Evolutionary conservation across 495 filamentous ascomycete species (phyloP), one percentile per base, ranked within the genome.

Genomic region (Viridothelium virens): DNA sequence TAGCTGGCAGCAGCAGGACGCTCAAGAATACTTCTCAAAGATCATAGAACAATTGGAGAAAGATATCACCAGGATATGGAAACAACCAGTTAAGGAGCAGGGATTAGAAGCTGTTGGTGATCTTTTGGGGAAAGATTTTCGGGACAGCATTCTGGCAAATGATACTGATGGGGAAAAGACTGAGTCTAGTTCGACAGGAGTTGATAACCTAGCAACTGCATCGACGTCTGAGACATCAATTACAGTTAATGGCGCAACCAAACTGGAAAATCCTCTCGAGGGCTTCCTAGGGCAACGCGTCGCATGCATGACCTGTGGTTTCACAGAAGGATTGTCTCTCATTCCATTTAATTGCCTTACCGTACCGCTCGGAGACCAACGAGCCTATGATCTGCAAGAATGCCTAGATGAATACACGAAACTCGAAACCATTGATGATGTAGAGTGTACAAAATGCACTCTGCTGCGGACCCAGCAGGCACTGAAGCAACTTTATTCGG

Each of bases 1-100:
- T 72, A 93, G 88, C 59, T 94, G 89, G 87, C 88, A 96, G 74
- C 95, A 99, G 72, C 95, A 99, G 73, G 95, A 99, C 79, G 95
- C 95, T 4, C 95, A 99, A 75, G 95, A 99, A 75, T 99, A 96
- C 73, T 96, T 90, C 65, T 91, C 91, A 18, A 96, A 92, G 70
- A 78, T 99, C 34, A 79, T 96, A 64, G 90, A 93, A 62, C 86
- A 92, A 68, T 78, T 99, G 53, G 91, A 97, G 70, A 87, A 87
- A 70, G 92, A 95, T 69, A 79, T 89, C 36, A 74, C 77, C 18
- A 80, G 80, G 61, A 82, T 79, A 12, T 65, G 41, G 63, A 65
- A 46, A 18, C 18, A 11, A 14, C n/a, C 31, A 36, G 53, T 59
- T 59, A 33, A 9, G 10, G 53, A 18, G 3, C 3, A 59, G 14